A percentile compares a stretch with the other conserved stretches of the same genome.
Conservation (phyloP, 768 basidiomycete species). For the Xerocomellus amylosporus region DNA sequence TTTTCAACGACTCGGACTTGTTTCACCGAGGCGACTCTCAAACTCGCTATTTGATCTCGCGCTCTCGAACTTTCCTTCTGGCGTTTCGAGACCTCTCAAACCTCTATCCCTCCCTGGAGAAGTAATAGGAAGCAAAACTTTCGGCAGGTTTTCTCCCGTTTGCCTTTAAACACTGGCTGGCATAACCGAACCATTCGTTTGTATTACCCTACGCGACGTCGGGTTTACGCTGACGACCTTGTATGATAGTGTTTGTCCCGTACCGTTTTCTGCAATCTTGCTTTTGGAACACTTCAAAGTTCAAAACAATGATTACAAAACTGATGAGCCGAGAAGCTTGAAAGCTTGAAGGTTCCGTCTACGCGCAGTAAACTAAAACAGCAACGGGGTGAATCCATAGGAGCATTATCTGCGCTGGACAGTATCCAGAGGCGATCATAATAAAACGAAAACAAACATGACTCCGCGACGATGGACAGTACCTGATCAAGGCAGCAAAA, state of each 20-base stretch:
- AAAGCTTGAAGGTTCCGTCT: not conserved
- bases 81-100: not conserved
- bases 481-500: constrained; percentile 7
- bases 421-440: constrained; percentile 21
- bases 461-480: constrained; percentile 17
- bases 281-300: not conserved
- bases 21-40: not conserved
- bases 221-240: not conserved
- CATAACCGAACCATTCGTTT: not conserved
- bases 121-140: too few relatives aligned
- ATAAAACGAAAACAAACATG: constrained; percentile 21
- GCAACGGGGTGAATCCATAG: constrained; percentile 11
- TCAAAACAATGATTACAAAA: not conserved
- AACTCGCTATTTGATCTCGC: not conserved
- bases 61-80: not conserved
- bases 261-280: not conserved
- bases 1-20: not conserved
- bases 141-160: not conserved
- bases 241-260: not conserved
- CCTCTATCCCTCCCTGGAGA: not conserved
- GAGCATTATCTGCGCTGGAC: constrained; percentile 16
- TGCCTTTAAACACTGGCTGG: not conserved
- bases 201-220: too few relatives aligned
- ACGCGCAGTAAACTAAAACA: not conserved
- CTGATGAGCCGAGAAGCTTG: too few relatives aligned